These are phyloP conservation scores for Curvularia sp. DNA, from an alignment of 2,329 filamentous ascomycete genomes.

Conservation along the genomic window DNA sequence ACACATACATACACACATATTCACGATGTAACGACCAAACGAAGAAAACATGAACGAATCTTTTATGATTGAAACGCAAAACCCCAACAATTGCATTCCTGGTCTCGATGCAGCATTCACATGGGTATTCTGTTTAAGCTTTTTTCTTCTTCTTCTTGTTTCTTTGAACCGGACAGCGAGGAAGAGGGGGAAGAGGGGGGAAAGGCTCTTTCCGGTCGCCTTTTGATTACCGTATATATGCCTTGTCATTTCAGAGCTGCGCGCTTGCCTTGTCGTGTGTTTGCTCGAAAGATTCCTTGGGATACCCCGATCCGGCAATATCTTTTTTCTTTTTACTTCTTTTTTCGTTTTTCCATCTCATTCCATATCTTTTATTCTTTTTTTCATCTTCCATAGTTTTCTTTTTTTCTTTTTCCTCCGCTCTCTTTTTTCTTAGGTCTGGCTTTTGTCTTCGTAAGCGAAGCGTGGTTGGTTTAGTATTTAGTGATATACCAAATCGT, in stretches of 20 bases:
- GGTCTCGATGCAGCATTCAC: too few species aligned
- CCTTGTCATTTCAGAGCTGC: too few species aligned
- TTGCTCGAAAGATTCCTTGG: slow-evolving; percentile 23
- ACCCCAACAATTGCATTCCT: too few species aligned
- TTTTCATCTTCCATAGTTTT: background rate
- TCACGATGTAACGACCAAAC: slow-evolving; percentile 33
- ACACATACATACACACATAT: too few species aligned
- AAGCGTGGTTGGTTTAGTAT: background rate
- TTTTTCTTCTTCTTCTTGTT: too few species aligned
- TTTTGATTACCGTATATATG: too few species aligned
- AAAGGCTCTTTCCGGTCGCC: too few species aligned
- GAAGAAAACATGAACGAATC: slow-evolving; percentile 29
- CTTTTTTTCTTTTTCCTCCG: slow-evolving; percentile 5
- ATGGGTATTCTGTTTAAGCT: too few species aligned
- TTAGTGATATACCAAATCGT: slow-evolving; percentile 40
- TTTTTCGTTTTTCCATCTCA: background rate
- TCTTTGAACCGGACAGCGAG: too few species aligned
- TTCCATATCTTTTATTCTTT: background rate
- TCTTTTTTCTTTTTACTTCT: slow-evolving; percentile 17
- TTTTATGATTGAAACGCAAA: slow-evolving; percentile 22
- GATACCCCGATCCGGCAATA: slow-evolving; percentile 19
- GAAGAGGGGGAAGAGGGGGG: too few species aligned
- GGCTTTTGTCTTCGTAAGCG: too few species aligned
- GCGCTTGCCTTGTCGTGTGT: slow-evolving; percentile 27
- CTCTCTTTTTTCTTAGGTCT: too few species aligned